Conservation (phyloP, 106 monocot genomes). For the Cymbidium sinense region DNA sequence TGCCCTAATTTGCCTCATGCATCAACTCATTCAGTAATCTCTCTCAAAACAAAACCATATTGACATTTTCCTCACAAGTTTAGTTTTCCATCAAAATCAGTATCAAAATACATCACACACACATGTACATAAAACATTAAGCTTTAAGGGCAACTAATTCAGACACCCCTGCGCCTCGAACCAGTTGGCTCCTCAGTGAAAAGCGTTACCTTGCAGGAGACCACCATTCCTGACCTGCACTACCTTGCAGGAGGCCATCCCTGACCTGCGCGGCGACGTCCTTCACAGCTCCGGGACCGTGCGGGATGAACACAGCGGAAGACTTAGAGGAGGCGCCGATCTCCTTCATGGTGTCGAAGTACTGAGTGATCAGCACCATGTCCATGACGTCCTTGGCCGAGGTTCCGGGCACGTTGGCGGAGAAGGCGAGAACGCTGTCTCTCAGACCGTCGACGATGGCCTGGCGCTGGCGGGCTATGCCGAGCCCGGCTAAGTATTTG, state of each 20-base stretch:
- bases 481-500: slow-evolving; percentile 59
- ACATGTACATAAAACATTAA: too few relatives aligned
- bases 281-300: slow-evolving; percentile 38
- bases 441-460: slow-evolving; percentile 69
- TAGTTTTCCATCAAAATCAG: too few relatives aligned
- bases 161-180: too few relatives aligned
- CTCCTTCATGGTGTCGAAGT: slow-evolving; percentile 76
- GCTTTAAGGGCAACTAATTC: too few relatives aligned
- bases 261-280: slow-evolving; percentile 51
- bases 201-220: slow-evolving; percentile 31
- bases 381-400: slow-evolving; percentile 78
- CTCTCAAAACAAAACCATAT: too few relatives aligned
- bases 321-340: slow-evolving; percentile 57
- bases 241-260: slow-evolving; percentile 47
- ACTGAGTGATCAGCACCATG: slow-evolving; percentile 71
- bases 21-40: too few relatives aligned
- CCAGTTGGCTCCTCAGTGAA: background rate
- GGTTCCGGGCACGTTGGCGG: slow-evolving; percentile 63
- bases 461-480: slow-evolving; percentile 71
- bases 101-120: too few relatives aligned
- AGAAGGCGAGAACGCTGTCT: slow-evolving; percentile 73
- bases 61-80: too few relatives aligned
- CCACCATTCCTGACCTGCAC: slow-evolving; percentile 53
- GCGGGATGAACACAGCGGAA: slow-evolving; percentile 39
- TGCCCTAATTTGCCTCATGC: too few relatives aligned